Evolutionary conservation across 495 filamentous ascomycete species (phyloP).

Genomic region (Neurospora intermedia): DNA sequence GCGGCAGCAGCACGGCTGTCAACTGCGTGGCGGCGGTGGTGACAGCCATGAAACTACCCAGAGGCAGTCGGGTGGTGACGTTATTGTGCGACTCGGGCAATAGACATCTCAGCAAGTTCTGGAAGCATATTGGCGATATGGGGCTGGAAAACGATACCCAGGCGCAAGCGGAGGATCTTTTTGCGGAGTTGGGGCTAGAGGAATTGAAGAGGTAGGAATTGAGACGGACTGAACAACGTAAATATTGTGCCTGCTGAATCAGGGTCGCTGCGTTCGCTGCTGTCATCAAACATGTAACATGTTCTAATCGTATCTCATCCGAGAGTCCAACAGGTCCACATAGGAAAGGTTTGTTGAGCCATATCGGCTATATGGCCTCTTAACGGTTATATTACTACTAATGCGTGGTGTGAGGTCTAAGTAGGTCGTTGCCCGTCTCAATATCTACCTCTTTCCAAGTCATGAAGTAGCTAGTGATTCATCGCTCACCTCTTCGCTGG

Average conservation of each 20-base stretch:
- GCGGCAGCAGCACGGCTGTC: constrained; percentile 87
- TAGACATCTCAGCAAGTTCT: constrained; percentile 89
- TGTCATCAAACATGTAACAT: background rate
- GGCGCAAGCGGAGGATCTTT: constrained; percentile 17
- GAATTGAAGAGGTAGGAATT: constrained; percentile 7
- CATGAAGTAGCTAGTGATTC: background rate
- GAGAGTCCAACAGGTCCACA: background rate
- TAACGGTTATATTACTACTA: background rate
- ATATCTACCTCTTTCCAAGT: background rate
- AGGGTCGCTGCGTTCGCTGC: background rate
- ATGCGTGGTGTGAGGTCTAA: background rate
- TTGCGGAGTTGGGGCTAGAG: constrained; percentile 27
- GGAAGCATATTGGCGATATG: constrained; percentile 67
- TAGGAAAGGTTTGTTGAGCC: background rate
- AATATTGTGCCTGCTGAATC: background rate
- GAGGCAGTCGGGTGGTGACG: constrained; percentile 73
- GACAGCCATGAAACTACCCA: constrained; percentile 56
- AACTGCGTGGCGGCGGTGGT: constrained; percentile 89
- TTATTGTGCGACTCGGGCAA: constrained; percentile 86
- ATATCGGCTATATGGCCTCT: background rate
- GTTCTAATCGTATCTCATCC: background rate
- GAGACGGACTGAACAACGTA: background rate
- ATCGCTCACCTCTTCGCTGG: constrained; percentile 1
- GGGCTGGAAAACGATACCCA: constrained; percentile 37
- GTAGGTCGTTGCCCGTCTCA: background rate